Evolutionary conservation across 768 basidiomycete genomes (phyloP), one percentile per base, ranked within the genome.

Genomic region (Amanita rubescens): DNA sequence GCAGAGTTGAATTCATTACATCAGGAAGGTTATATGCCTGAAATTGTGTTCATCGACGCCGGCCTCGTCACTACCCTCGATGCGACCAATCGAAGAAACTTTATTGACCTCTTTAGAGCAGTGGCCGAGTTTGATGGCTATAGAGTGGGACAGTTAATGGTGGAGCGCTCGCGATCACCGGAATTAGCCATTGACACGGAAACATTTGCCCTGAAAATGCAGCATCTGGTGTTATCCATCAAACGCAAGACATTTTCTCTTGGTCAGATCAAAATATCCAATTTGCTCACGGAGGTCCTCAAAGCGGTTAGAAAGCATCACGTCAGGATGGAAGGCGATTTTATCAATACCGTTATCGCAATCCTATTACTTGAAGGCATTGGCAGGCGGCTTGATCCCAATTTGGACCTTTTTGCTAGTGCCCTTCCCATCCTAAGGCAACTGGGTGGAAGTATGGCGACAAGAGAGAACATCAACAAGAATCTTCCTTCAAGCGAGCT

Each of bases 241-340:
- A 98, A 98, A 71, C 84, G 89, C 60, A 95, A 93, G 70, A 98
- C 96, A 2, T 99, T 99, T 71, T 91, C 90, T 22, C 81, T 99
- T 4, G 94, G 91, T n/a, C 85, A 92, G 67, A 92, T 99, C 71
- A 92, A 90, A 67, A 96, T 99, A 52, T 87, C 90, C 25, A 94
- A 98, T 66, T 82, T 99, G 56, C 72, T 98, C 27, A 88, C 81
- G 3, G 89, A 95, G 57, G 96, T 98, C 7, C 72, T 99, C 46
- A 84, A 73, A 60, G 82, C 85, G 32, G 94, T 99, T 3, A 75
- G 94, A 54, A 76, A 80, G 59, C 94, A 97, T 67, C 95, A 96
- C 64, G 96, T 98, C 58, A 97, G 92, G 74, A 90, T 99, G 85
- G 95, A 99, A 71, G 93, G 87, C 12, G 96, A 98, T 67, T 99